phyloP scores from a whole-genome alignment of 2,329 filamentous ascomycete genomes.

The Pseudocercospora fuligena region DNA sequence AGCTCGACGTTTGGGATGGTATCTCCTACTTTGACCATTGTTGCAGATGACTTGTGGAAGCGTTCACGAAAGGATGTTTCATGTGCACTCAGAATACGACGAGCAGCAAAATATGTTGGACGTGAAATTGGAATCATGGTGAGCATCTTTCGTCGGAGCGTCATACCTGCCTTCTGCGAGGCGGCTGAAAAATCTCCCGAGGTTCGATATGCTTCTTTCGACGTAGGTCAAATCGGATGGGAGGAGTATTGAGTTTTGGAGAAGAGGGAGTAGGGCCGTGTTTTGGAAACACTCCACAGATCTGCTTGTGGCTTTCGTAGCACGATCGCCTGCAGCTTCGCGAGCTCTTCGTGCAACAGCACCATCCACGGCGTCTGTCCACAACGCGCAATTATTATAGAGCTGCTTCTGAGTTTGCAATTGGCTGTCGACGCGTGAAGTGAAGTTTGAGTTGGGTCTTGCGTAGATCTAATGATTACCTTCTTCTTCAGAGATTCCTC shows the following conservation, averaged over 20 bases:
- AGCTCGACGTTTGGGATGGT: slow-evolving; percentile 76
- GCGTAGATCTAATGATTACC: slow-evolving; percentile 3
- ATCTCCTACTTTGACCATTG: slow-evolving; percentile 77
- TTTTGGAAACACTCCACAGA: background rate
- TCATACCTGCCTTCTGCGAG: background rate
- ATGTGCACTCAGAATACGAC: slow-evolving; percentile 10
- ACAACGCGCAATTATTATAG: background rate
- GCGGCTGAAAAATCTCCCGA: background rate
- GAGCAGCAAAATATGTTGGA: slow-evolving; percentile 1
- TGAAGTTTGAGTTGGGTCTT: background rate
- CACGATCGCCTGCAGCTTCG: background rate
- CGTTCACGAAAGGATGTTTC: slow-evolving; percentile 24
- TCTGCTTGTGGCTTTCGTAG: background rate
- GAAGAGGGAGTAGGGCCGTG: background rate
- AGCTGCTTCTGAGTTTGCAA: background rate
- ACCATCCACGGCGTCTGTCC: background rate
- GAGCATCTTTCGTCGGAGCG: background rate
- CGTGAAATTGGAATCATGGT: slow-evolving; percentile 34
- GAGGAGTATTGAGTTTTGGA: slow-evolving; percentile 2
- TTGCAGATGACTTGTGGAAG: slow-evolving; percentile 69
- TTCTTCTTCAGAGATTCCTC: background rate
- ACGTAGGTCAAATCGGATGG: slow-evolving; percentile 2
- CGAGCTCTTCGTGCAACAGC: background rate
- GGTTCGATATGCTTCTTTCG: slow-evolving; percentile 4
- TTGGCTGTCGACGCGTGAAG: background rate